Evolutionary conservation across 2,329 filamentous ascomycete genomes (phyloP).

Genomic region (Diaporthe capsici): DNA sequence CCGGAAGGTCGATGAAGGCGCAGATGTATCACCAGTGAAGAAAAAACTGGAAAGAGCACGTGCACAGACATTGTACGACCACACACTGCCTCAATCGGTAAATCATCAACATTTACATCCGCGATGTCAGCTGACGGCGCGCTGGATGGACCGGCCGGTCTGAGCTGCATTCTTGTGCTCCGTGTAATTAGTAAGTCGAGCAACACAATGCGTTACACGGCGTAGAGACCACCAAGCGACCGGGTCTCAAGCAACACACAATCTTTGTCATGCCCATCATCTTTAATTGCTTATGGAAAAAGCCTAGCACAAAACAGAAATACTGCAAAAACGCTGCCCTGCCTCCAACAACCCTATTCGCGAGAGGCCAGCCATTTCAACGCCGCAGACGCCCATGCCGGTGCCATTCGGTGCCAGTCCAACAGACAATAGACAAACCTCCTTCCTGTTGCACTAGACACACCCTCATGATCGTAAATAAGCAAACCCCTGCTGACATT

Average conservation of each 20-base stretch:
- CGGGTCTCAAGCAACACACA: not conserved
- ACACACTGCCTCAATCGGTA: not conserved
- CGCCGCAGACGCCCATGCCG: conserved; percentile 28
- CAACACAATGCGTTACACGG: not conserved
- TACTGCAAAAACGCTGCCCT: conserved; percentile 15
- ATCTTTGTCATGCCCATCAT: not conserved
- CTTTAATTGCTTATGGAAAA: not conserved
- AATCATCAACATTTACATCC: not conserved
- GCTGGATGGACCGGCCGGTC: not conserved
- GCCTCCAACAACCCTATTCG: conserved; percentile 6
- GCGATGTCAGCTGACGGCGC: not conserved
- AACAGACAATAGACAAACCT: not conserved
- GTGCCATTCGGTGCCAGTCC: conserved; percentile 20
- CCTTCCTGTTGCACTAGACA: not conserved
- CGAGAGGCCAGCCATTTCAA: conserved; percentile 1
- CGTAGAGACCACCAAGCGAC: no score
- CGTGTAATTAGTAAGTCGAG: not conserved
- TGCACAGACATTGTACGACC: not conserved
- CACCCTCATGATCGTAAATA: conserved; percentile 9
- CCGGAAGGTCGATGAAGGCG: not conserved
- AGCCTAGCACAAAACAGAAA: not conserved
- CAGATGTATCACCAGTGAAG: not conserved
- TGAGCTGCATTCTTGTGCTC: not conserved
- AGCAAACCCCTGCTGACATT: not conserved
- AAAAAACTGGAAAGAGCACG: not conserved